These are phyloP conservation scores for Macrolepiota fuliginosa DNA, from an alignment of 768 basidiomycete species.

Conservation along the genomic window DNA sequence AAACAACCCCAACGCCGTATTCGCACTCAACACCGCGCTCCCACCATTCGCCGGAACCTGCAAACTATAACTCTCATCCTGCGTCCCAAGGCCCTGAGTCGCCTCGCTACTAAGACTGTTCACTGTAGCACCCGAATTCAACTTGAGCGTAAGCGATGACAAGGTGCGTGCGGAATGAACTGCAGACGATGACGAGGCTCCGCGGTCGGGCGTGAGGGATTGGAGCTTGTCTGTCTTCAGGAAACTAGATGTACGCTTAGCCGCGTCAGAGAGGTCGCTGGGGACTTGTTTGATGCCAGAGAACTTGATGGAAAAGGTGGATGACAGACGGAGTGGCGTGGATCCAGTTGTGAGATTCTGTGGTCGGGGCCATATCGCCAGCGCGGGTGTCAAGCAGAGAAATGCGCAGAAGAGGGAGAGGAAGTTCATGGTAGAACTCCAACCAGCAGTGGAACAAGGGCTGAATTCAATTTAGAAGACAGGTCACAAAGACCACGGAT, in stretches of 20 bases:
- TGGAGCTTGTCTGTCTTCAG: conserved; percentile 55
- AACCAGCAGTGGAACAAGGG: neutral
- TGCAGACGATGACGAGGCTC: conserved; percentile 42
- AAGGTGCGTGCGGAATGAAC: conserved; percentile 42
- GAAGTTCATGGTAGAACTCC: conserved; percentile 6
- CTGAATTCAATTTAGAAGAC: neutral
- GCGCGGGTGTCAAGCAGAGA: conserved; percentile 19
- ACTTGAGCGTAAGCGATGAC: conserved; percentile 40
- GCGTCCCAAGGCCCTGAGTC: conserved; percentile 43
- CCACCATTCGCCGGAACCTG: conserved; percentile 55
- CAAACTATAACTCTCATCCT: conserved; percentile 62
- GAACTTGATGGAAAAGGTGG: conserved; percentile 38
- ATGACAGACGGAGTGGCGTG: conserved; percentile 32
- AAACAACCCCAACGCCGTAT: conserved; percentile 65
- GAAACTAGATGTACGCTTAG: conserved; percentile 40
- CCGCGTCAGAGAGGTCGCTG: conserved; percentile 54
- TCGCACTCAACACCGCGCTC: conserved; percentile 53
- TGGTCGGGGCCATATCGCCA: conserved; percentile 38
- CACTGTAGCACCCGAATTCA: conserved; percentile 25
- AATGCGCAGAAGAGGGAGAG: conserved; percentile 17
- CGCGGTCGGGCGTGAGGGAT: conserved; percentile 59
- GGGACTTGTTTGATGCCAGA: conserved; percentile 44
- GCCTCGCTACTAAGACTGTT: conserved; percentile 56
- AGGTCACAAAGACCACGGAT: neutral
- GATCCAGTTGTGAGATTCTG: conserved; percentile 41